Evolutionary conservation across 371 early-diverging fungal genomes (phyloP).

Genomic region (Mycotypha africana): DNA sequence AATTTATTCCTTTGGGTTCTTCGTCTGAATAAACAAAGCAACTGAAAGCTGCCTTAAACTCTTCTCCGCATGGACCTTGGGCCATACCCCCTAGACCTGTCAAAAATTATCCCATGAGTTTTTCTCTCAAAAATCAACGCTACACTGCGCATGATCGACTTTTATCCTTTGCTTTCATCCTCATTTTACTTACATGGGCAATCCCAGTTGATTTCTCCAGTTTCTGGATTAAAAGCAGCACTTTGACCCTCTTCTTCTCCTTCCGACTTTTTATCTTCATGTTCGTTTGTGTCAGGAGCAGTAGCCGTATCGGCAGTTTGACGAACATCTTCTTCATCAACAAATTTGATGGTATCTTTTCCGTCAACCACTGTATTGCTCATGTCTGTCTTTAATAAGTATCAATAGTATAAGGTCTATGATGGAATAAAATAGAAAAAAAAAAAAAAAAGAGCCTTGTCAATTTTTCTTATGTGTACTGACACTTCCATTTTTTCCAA

Average conservation of each 20-base stretch:
- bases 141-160: too few relatives aligned
- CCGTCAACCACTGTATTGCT: constrained; percentile 26
- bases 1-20: constrained; percentile 87
- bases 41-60: constrained; percentile 95
- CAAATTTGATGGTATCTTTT: constrained; percentile 52
- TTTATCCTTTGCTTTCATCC: too few relatives aligned
- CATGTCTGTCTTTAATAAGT: background rate
- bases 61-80: constrained; percentile 92
- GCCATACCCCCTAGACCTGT: constrained; percentile 86
- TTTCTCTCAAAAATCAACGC: too few relatives aligned
- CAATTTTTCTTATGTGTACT: too few relatives aligned
- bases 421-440: too few relatives aligned
- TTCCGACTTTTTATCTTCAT: constrained; percentile 14
- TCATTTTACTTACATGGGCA: constrained; percentile 93
- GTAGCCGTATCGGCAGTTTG: constrained; percentile 12
- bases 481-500: too few relatives aligned
- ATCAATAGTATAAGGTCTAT: too few relatives aligned
- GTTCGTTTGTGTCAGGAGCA: background rate
- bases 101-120: too few relatives aligned
- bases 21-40: constrained; percentile 91
- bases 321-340: constrained; percentile 36
- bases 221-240: constrained; percentile 63
- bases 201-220: constrained; percentile 99
- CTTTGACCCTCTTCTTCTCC: constrained; percentile 17
- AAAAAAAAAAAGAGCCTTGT: too few relatives aligned